A percentile compares a stretch with the other conserved stretches of the same genome.
phyloP scores from a whole-genome alignment of 2,329 filamentous ascomycete species.

The Monosporascus sp. region DNA sequence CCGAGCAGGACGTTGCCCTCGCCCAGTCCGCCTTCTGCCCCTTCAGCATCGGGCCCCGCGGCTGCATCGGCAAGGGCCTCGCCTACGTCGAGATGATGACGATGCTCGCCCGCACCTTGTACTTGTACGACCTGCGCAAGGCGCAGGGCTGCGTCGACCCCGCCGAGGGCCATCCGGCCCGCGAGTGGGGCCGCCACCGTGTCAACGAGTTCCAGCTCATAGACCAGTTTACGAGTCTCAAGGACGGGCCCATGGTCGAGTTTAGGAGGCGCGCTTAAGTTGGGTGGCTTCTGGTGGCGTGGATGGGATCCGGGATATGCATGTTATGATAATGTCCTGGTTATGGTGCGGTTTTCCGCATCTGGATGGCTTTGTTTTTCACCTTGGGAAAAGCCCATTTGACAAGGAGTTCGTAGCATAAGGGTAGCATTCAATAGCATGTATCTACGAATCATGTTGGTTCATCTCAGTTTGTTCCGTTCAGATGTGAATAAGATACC shows the following conservation, averaged over 20 bases:
- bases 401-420: no score
- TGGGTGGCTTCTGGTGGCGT: no score
- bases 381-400: no score
- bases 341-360: no score
- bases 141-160: conserved; percentile 44
- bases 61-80: conserved; percentile 67
- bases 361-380: no score
- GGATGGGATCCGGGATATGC: no score
- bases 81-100: conserved; percentile 64
- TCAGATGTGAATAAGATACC: no score
- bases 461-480: no score
- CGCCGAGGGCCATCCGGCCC: conserved; percentile 43
- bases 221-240: conserved; percentile 69
- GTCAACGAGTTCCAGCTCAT: conserved; percentile 61
- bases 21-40: conserved; percentile 70
- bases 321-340: no score
- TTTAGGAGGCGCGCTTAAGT: conserved; percentile 35
- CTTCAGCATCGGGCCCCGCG: conserved; percentile 64
- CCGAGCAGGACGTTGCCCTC: conserved; percentile 44
- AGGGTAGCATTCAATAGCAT: no score
- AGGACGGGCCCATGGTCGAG: conserved; percentile 66
- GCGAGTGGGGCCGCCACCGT: conserved; percentile 51
- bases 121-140: conserved; percentile 53
- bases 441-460: no score
- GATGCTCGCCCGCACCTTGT: conserved; percentile 57